Evolutionary conservation across 2,329 filamentous ascomycete genomes (phyloP).

Genomic region (Rhynchosporium secalis): DNA sequence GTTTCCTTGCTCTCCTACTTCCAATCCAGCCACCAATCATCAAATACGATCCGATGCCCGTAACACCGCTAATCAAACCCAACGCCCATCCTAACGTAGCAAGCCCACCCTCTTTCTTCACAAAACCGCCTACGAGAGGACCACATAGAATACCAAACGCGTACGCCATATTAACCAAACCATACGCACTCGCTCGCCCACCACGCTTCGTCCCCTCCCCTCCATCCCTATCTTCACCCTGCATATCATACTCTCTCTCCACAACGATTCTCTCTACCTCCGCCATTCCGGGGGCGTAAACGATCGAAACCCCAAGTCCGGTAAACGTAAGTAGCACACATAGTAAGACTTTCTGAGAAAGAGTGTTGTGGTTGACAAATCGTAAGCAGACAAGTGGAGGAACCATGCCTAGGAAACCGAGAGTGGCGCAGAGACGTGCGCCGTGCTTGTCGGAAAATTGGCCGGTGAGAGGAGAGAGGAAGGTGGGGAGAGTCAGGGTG

Average conservation of each 20-base stretch:
- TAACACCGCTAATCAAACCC: not conserved
- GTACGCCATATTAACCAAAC: too few species aligned
- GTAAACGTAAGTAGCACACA: not conserved
- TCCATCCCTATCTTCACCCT: not conserved
- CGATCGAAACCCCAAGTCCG: not conserved
- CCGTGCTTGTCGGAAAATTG: not conserved
- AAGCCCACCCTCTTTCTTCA: too few species aligned
- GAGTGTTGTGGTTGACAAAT: not conserved
- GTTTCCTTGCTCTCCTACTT: not conserved
- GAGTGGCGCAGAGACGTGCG: not conserved
- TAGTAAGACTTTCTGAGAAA: not conserved
- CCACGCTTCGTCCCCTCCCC: too few species aligned
- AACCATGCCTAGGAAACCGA: not conserved
- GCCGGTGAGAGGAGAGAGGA: not conserved
- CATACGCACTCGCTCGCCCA: too few species aligned
- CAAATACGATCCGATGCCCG: not conserved
- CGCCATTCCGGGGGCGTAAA: not conserved
- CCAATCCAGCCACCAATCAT: not conserved
- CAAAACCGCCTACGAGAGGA: too few species aligned
- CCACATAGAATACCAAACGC: too few species aligned
- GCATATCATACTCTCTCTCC: not conserved
- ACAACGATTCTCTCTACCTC: not conserved
- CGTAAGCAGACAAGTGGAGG: not conserved
- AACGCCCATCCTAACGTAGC: too few species aligned
- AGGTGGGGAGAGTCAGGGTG: conserved; percentile 40